A percentile compares a stretch with the other conserved stretches of the same genome.
phyloP scores from a whole-genome alignment of 768 basidiomycete genomes.

The Xerocomellus dryophilus region DNA sequence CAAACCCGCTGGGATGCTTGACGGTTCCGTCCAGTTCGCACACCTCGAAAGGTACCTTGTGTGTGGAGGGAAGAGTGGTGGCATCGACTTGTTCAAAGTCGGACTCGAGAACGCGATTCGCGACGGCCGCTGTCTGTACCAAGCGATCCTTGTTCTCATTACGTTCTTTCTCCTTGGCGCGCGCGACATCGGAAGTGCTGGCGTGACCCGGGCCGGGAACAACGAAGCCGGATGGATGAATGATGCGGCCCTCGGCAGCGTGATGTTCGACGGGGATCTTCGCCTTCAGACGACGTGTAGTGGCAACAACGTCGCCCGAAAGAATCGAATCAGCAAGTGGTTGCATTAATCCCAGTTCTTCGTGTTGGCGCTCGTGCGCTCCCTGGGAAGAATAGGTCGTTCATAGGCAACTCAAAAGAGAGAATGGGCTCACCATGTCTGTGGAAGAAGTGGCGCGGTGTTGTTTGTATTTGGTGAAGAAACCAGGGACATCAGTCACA shows the following conservation, averaged over 20 bases:
- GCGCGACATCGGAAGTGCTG: slow-evolving; percentile 24
- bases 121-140: slow-evolving; percentile 32
- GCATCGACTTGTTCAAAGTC: slow-evolving; percentile 26
- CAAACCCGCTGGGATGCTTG: slow-evolving; percentile 42
- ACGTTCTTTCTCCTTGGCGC: slow-evolving; percentile 26
- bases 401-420: background rate
- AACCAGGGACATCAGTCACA: slow-evolving; percentile 23
- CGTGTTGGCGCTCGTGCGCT: background rate
- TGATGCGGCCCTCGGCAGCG: slow-evolving; percentile 10
- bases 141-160: slow-evolving; percentile 18
- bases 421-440: slow-evolving; percentile 3
- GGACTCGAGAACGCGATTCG: slow-evolving; percentile 32
- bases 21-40: slow-evolving; percentile 37
- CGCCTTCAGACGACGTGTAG: slow-evolving; percentile 27
- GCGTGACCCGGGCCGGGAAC: slow-evolving; percentile 30
- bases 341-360: slow-evolving; percentile 22
- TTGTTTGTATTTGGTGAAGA: slow-evolving; percentile 29
- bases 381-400: background rate
- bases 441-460: slow-evolving; percentile 4
- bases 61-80: slow-evolving; percentile 21
- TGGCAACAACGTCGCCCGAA: slow-evolving; percentile 25
- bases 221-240: slow-evolving; percentile 30
- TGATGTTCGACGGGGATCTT: slow-evolving; percentile 30
- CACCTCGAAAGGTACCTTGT: slow-evolving; percentile 45
- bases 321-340: slow-evolving; percentile 21